Evolutionary conservation across 495 filamentous ascomycete genomes (phyloP).

Genomic region (Hyaloscypha hepaticicola): DNA sequence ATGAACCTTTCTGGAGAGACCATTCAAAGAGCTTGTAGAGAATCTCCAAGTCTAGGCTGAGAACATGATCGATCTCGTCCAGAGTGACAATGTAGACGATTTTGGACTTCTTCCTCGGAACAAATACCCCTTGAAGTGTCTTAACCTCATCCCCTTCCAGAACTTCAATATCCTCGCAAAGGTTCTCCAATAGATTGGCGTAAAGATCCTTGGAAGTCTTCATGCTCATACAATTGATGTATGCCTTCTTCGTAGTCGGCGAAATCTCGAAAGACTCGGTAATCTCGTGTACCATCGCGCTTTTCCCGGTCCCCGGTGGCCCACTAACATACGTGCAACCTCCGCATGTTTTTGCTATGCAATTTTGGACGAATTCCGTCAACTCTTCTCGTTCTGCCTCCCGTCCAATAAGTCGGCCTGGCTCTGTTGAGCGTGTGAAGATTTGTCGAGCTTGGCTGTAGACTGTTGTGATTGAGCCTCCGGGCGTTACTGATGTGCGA

Average conservation of each 20-base stretch:
- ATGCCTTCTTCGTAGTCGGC: slow-evolving; percentile 59
- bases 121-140: slow-evolving; percentile 61
- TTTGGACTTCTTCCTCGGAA: slow-evolving; percentile 51
- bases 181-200: slow-evolving; percentile 56
- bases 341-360: slow-evolving; percentile 57
- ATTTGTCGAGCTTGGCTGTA: slow-evolving; percentile 86
- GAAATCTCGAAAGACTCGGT: slow-evolving; percentile 50
- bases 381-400: slow-evolving; percentile 77
- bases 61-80: slow-evolving; percentile 93
- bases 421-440: slow-evolving; percentile 76
- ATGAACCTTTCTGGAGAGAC: slow-evolving; percentile 76
- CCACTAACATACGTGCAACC: slow-evolving; percentile 96
- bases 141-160: slow-evolving; percentile 51
- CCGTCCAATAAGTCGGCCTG: slow-evolving; percentile 76
- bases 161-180: slow-evolving; percentile 50
- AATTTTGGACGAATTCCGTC: slow-evolving; percentile 62
- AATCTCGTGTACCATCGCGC: slow-evolving; percentile 83
- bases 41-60: slow-evolving; percentile 80
- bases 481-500: slow-evolving; percentile 64
- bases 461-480: slow-evolving; percentile 58
- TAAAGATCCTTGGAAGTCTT: slow-evolving; percentile 82
- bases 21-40: slow-evolving; percentile 92
- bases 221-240: slow-evolving; percentile 96
- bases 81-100: slow-evolving; percentile 76
- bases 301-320: slow-evolving; percentile 95